Base-by-base conservation (phyloP, 177 flowering plant genomes). In the Vitis hybrid region DNA sequence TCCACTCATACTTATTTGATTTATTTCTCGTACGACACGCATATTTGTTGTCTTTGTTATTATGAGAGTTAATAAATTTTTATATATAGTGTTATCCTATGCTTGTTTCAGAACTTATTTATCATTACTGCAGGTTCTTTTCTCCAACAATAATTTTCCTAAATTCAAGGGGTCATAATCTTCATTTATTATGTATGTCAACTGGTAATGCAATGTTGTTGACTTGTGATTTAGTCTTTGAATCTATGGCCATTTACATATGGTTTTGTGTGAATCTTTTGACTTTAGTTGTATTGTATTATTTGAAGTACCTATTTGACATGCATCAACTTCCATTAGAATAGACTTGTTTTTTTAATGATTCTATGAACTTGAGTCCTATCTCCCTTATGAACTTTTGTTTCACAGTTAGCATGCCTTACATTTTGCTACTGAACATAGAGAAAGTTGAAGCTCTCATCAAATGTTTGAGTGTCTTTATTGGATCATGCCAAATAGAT, bases 131-230 rank as follows among this genome's bases (percentile, higher is more conserved):
- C 91, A 94, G 97, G 97, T 94, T 94, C 67, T 94, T 92, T 71
- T 68, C 91, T 66, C 97, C 99, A 60, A 86, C 92, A 27, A 87
- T 94, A 73, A 87, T 76, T 73, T 83, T 85, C 67, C 72, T 94
- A 78, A 81, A 77, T 71, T 80, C 91, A 65, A 81, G 71, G 69
- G 90, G 93, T 53, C 90, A 90, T 81, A 86, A 82, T 81, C 72
- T 90, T 78, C 87, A 88, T 73, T 67, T 95, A 57, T 73, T 95
- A 60, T 95, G 97, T 85, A 70, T 90, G 79, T 92, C 97, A 64
- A 89, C 83, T 62, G 97, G 98, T 94, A 88, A 80, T 71, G 17
- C 60, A 14, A 15, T 50, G 55, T 63, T 56, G 41, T 11, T 27
- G 8, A 65, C 21, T 49, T 59, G n/a, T 24, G 46, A 24, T n/a